These are phyloP conservation scores for Solanum sparsipilum DNA, from an alignment of 257 asterid genomes.

Conservation along the genomic window DNA sequence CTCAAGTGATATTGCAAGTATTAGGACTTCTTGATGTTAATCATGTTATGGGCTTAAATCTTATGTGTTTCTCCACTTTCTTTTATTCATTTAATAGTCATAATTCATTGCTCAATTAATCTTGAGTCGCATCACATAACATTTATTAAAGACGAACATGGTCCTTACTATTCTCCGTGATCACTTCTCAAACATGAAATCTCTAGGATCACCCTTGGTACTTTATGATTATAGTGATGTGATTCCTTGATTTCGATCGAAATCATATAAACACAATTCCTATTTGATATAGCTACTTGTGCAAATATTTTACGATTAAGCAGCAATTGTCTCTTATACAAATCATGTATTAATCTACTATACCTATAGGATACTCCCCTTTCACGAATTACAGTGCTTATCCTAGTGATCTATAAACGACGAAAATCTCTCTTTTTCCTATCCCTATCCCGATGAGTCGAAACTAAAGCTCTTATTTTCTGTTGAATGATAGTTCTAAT, in stretches of 20 bases:
- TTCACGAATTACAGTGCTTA: too few relatives aligned
- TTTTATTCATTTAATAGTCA: background rate
- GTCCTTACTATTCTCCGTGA: background rate
- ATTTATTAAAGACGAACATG: background rate
- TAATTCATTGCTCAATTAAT: background rate
- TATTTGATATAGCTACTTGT: too few relatives aligned
- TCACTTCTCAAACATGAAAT: background rate
- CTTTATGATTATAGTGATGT: background rate
- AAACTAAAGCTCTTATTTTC: too few relatives aligned
- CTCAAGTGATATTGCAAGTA: background rate
- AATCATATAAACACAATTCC: too few relatives aligned
- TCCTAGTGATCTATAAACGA: too few relatives aligned
- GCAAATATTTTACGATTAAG: too few relatives aligned
- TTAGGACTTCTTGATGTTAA: background rate
- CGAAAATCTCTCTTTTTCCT: too few relatives aligned
- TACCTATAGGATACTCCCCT: too few relatives aligned
- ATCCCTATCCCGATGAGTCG: too few relatives aligned
- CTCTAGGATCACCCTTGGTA: background rate
- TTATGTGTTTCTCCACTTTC: background rate
- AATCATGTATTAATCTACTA: too few relatives aligned
- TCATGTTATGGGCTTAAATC: background rate
- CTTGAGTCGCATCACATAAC: background rate
- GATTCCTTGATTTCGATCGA: background rate
- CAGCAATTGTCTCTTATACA: too few relatives aligned
- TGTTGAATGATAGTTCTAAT: background rate